Evolutionary conservation across 306 rosid species (phyloP).

Genomic region (Oemleria cerasiformis): DNA sequence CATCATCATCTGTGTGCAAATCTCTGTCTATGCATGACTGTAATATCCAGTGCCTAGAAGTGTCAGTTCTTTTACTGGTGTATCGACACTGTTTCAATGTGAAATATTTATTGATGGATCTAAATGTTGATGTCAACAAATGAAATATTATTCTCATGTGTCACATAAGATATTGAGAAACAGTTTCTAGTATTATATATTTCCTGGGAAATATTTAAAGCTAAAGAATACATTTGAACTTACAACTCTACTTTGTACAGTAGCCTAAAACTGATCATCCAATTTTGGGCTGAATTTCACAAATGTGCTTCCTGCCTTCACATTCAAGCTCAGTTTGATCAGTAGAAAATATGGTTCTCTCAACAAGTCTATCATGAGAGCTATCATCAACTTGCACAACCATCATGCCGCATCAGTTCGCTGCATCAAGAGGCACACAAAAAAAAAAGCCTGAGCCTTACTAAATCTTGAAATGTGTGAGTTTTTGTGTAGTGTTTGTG

Average conservation of each 20-base stretch:
- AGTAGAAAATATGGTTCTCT: conserved; percentile 15
- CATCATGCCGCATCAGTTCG: conserved; percentile 35
- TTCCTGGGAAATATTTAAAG: conserved; percentile 3
- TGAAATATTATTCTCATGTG: conserved; percentile 2
- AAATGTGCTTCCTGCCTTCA: conserved; percentile 5
- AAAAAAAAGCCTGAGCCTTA: not conserved
- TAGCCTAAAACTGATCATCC: conserved; percentile 15
- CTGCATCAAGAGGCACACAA: conserved; percentile 31
- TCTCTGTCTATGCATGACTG: not conserved
- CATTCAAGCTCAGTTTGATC: conserved; percentile 10
- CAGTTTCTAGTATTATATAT: conserved; percentile 13
- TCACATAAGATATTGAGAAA: conserved; percentile 1
- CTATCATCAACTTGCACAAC: conserved; percentile 23
- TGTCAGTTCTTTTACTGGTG: not conserved
- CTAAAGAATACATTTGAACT: conserved; percentile 4
- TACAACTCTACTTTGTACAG: conserved; percentile 12
- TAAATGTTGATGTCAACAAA: not conserved
- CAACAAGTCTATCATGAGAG: conserved; percentile 19
- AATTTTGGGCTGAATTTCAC: conserved; percentile 8
- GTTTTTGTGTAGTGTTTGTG: not conserved
- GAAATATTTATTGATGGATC: not conserved
- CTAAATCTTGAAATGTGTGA: not conserved
- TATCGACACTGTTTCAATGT: not conserved
- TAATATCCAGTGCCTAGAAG: not conserved
- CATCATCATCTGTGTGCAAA: not conserved